A percentile compares a stretch with the other conserved stretches of the same genome.
Conservation (phyloP, 1,284 basidiomycete genomes). For the Sanghuangporus baumii region DNA sequence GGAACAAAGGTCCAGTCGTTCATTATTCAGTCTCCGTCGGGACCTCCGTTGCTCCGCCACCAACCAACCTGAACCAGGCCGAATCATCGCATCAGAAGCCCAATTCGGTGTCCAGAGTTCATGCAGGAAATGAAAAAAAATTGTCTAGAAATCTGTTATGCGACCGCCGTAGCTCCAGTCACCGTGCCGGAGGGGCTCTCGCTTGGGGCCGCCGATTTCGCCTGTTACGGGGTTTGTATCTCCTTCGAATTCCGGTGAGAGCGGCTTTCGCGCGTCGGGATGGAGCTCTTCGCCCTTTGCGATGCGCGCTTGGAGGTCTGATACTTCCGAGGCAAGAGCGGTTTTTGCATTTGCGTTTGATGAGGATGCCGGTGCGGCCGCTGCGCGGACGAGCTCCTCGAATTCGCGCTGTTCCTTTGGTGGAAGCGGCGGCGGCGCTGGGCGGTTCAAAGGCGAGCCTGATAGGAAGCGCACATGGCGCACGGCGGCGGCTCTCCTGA, state of each 20-base stretch:
- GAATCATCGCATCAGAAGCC: too few species aligned
- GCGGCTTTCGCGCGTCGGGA: constrained; percentile 59
- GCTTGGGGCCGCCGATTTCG: constrained; percentile 71
- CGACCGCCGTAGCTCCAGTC: constrained; percentile 84
- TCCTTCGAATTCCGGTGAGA: constrained; percentile 63
- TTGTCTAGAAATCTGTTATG: constrained; percentile 66
- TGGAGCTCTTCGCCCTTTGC: constrained; percentile 35
- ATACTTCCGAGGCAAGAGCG: constrained; percentile 29
- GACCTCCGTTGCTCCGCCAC: too few species aligned
- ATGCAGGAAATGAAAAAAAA: neutral
- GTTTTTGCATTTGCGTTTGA: constrained; percentile 4
- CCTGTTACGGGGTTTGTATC: constrained; percentile 71
- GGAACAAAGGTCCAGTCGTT: too few species aligned
- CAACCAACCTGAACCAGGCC: too few species aligned
- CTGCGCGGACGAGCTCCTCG: constrained; percentile 61
- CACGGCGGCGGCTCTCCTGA: neutral
- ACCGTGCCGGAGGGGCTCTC: constrained; percentile 62
- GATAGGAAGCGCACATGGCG: constrained; percentile 15
- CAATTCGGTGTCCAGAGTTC: neutral
- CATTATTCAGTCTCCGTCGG: too few species aligned
- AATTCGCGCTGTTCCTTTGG: constrained; percentile 68
- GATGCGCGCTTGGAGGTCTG: constrained; percentile 22
- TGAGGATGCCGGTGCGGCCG: constrained; percentile 36
- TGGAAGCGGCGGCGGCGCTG: constrained; percentile 67
- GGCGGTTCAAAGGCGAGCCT: constrained; percentile 42